phyloP scores from a whole-genome alignment of 441 rosid species.

The Pelargonium fulgidum region DNA sequence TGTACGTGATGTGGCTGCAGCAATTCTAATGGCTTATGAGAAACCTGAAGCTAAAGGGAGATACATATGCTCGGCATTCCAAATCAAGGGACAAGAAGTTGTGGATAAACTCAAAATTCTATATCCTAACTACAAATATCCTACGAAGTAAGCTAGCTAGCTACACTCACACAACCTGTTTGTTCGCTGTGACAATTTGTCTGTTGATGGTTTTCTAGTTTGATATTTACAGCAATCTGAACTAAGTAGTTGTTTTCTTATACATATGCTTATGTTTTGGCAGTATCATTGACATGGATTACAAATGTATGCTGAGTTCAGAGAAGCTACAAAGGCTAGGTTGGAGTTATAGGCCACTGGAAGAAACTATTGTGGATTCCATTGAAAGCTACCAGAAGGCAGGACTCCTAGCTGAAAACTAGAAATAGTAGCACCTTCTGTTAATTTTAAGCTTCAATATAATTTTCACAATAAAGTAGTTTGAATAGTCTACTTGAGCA shows the following conservation, averaged over 20 bases:
- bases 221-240: background rate
- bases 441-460: background rate
- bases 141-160: slow-evolving; percentile 42
- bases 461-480: background rate
- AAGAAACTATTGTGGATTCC: slow-evolving; percentile 59
- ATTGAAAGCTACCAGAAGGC: slow-evolving; percentile 50
- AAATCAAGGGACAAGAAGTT: slow-evolving; percentile 25
- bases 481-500: too few species aligned
- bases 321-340: slow-evolving; percentile 64
- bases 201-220: background rate
- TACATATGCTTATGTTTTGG: slow-evolving; percentile 12
- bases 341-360: slow-evolving; percentile 56
- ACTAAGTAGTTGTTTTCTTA: background rate
- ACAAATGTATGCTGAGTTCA: slow-evolving; percentile 32
- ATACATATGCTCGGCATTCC: slow-evolving; percentile 48
- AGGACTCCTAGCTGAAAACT: slow-evolving; percentile 44
- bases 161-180: background rate
- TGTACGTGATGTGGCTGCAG: slow-evolving; percentile 73
- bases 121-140: slow-evolving; percentile 61
- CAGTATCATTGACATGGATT: slow-evolving; percentile 44
- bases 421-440: background rate
- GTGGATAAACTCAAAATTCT: slow-evolving; percentile 44
- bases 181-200: background rate
- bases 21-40: slow-evolving; percentile 55
- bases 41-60: slow-evolving; percentile 81